Conservation (phyloP, 768 basidiomycete genomes). For the Tulasnella sp. region DNA sequence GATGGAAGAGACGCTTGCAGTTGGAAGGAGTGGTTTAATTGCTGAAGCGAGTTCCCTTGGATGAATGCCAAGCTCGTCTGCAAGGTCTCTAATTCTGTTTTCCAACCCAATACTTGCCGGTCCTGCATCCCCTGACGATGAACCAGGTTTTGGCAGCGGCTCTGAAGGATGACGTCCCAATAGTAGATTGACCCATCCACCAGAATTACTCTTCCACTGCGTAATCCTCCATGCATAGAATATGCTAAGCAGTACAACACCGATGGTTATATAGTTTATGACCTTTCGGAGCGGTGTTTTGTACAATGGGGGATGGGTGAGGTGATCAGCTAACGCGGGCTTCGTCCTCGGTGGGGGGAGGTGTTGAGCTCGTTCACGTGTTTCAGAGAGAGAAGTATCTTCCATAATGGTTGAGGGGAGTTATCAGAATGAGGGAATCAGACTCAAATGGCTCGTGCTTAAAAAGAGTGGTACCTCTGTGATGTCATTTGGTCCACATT, state of each 20-base stretch:
- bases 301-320: no score
- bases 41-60: slow-evolving; percentile 15
- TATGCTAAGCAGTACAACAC: slow-evolving; percentile 1
- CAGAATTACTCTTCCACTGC: slow-evolving; percentile 14
- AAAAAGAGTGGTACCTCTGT: no score
- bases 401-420: no score
- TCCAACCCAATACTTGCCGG: neutral
- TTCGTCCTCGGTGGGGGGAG: no score
- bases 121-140: neutral
- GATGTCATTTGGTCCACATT: no score
- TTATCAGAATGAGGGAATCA: no score
- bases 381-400: no score
- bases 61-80: slow-evolving; percentile 17
- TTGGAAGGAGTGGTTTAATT: slow-evolving; percentile 14
- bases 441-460: no score
- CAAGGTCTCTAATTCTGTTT: no score
- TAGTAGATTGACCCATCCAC: slow-evolving; percentile 17
- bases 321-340: no score
- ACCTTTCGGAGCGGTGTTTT: slow-evolving; percentile 9
- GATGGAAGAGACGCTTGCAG: slow-evolving; percentile 14
- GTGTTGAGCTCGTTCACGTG: no score
- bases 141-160: slow-evolving; percentile 3
- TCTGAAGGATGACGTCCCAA: slow-evolving; percentile 12
- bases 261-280: slow-evolving; percentile 13
- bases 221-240: slow-evolving; percentile 18